Base-by-base conservation (phyloP, 1,139 yeast species). In the Geotrichum carabidarum region DNA sequence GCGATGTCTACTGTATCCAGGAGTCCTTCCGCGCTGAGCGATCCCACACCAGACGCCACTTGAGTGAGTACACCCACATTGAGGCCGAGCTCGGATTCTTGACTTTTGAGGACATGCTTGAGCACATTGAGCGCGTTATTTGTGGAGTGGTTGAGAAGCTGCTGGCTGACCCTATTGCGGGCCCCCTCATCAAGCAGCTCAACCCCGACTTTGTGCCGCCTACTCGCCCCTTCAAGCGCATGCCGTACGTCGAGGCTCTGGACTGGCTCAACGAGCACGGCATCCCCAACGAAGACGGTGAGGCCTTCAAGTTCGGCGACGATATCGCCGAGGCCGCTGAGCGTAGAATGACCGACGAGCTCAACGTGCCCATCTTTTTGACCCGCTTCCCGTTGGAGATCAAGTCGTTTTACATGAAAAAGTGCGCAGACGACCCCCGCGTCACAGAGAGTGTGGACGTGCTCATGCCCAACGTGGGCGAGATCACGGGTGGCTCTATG, bases 301-400 rank as follows among this genome's bases (percentile, higher is more conserved):
- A 89, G 71, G 75, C 77, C 64, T 93, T 91, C 83, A 82, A 84
- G 73, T 94, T 94, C 65, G 99, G 99, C 71, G 99, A 94, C 70
- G 99, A 93, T 71, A 94, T 93, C 60, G 97, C 99, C 59, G 99
- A 93, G 76, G 99, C 99, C 55, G 98, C 97, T 57, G 99, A 93
- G 79, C 87, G 99, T 72, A 88, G 85, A 74, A 93, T 93, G 99
- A 90, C 96, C 42, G 99, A 93, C 71, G 81, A 86, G 58, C 86
- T 94, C 69, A 91, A 91, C 67, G 85, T 80, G 61, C 99, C 99
- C 62, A 91, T 93, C 63, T 79, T 93, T 65, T 82, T 93, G 71
- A 93, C 83, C 59, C 81, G 93, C 66, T 93, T 93, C 93, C 99
- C 99, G 55, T 90, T 89, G 54, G 97, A 86, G 71, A 88, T 93